Conservation (phyloP, 31 red algal species). For the Endocladia muricata region DNA sequence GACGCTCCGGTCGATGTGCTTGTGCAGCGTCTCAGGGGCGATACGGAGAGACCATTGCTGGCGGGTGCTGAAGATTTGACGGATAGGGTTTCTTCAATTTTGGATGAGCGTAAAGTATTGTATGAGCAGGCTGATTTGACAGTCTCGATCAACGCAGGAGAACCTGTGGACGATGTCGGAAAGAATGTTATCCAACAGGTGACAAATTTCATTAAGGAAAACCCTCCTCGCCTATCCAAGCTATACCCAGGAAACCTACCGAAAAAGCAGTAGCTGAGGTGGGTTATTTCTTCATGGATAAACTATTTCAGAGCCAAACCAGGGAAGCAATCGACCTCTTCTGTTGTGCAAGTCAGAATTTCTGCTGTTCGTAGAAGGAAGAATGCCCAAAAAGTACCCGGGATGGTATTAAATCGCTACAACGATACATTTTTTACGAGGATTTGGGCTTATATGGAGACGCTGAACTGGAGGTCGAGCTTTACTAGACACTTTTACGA, state of each 20-base stretch:
- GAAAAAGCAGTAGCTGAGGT: slow-evolving; percentile 13
- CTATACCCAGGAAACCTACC: slow-evolving; percentile 42
- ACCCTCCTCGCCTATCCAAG: slow-evolving; percentile 48
- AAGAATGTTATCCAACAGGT: slow-evolving; percentile 39
- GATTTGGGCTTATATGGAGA: too few species aligned
- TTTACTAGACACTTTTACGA: too few species aligned
- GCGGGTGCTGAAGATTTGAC: slow-evolving; percentile 8
- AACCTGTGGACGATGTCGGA: slow-evolving; percentile 44
- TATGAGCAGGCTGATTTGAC: slow-evolving; percentile 86
- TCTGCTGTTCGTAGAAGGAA: too few species aligned
- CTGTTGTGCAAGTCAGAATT: too few species aligned
- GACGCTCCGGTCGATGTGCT: slow-evolving; percentile 57
- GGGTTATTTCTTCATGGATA: background rate
- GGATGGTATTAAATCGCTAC: too few species aligned
- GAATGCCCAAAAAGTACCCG: too few species aligned
- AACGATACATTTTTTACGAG: too few species aligned
- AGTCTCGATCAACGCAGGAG: slow-evolving; percentile 15
- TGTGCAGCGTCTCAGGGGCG: slow-evolving; percentile 43
- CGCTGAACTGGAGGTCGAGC: too few species aligned
- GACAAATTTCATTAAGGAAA: slow-evolving; percentile 70
- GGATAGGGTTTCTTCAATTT: slow-evolving; percentile 36
- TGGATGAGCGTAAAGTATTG: slow-evolving; percentile 57
- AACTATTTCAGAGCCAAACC: too few species aligned
- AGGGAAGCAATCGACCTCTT: too few species aligned
- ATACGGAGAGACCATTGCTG: slow-evolving; percentile 69